Evolutionary conservation across 176 grass and related monocot species (phyloP).

Genomic region (Musa beccarii): DNA sequence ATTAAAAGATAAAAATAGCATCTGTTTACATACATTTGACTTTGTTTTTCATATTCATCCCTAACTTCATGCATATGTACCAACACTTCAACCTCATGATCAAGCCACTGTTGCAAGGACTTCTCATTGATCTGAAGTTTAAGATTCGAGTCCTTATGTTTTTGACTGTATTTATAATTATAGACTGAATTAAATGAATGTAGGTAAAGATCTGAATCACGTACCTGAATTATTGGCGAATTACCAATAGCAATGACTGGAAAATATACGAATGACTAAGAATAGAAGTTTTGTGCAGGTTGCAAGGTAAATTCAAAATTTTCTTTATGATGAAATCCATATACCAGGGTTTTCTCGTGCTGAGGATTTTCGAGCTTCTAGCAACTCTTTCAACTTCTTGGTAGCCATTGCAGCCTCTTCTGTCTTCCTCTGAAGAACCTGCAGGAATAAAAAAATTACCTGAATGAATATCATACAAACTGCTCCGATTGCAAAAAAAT

Average conservation of each 20-base stretch:
- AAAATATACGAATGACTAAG: slow-evolving; percentile 23
- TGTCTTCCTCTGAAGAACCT: slow-evolving; percentile 97
- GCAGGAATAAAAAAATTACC: neutral
- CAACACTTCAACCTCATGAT: slow-evolving; percentile 98
- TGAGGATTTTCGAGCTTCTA: slow-evolving; percentile 91
- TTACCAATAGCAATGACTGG: slow-evolving; percentile 54
- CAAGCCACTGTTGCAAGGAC: slow-evolving; percentile 80
- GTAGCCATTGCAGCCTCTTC: slow-evolving; percentile 99
- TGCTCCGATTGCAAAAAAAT: no score
- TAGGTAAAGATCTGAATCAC: slow-evolving; percentile 16
- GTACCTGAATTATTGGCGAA: slow-evolving; percentile 71
- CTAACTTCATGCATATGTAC: slow-evolving; percentile 93
- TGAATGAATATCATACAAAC: no score
- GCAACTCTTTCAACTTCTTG: slow-evolving; percentile 93
- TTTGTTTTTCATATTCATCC: slow-evolving; percentile 95
- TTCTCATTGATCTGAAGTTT: slow-evolving; percentile 74
- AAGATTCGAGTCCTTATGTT: slow-evolving; percentile 6
- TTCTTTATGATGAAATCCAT: neutral
- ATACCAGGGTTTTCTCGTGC: slow-evolving; percentile 65
- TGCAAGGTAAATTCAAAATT: neutral
- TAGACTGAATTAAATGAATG: slow-evolving; percentile 6
- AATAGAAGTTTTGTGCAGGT: neutral
- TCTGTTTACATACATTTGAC: slow-evolving; percentile 59
- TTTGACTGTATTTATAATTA: neutral
- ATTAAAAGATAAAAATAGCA: slow-evolving; percentile 13